Evolutionary conservation across 352 stramenopile genomes (phyloP), one percentile per base, ranked within the genome.

Genomic region (Phytophthora macrochlamydospora): DNA sequence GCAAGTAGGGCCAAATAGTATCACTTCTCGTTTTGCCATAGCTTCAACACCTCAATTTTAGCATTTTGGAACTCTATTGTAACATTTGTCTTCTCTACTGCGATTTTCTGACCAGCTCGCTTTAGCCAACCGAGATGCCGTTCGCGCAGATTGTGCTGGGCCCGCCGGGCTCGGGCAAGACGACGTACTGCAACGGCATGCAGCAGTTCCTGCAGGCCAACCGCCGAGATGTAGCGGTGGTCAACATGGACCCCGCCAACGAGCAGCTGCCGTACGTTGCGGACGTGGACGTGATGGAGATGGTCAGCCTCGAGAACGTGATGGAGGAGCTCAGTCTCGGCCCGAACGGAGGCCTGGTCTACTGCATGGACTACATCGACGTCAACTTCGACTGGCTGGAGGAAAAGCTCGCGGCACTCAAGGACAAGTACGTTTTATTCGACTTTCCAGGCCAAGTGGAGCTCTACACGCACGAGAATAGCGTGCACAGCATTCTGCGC

Each of bases 381-480:
- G 79, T 98, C 53, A 99, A 99, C 79, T 93, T 99, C 56, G 97
- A 99, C 65, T 99, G 98, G 98, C 81, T 99, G 9, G 81, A 98
- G 59, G 94, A 99, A 30, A 83, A 89, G 14, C 97, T 98, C 61
- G 81, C 84, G n/a, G 46, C 51, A 44, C 65, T 92, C 37, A 69
- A 83, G 68, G 94, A 97, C 71, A 97, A 98, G 58, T 99, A 99
- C 83, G 73, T 99, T 8, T 79, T 99, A 13, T 97, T 99, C 42
- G 98, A 99, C 85, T 99, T 98, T 85, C 97, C 98, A 2, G 98
- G 98, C 0, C 98, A 99, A 84, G 92, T 99, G 48, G 98, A 99
- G 81, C 84, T 99, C 50, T 99, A 99, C 75, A 99, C 97, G n/a
- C 97, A 99, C 73, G 91, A 99, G 58, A 87, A 93, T n/a, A 95